Conservation (phyloP, 2,329 filamentous ascomycete genomes). For the Penicillium sp. region DNA sequence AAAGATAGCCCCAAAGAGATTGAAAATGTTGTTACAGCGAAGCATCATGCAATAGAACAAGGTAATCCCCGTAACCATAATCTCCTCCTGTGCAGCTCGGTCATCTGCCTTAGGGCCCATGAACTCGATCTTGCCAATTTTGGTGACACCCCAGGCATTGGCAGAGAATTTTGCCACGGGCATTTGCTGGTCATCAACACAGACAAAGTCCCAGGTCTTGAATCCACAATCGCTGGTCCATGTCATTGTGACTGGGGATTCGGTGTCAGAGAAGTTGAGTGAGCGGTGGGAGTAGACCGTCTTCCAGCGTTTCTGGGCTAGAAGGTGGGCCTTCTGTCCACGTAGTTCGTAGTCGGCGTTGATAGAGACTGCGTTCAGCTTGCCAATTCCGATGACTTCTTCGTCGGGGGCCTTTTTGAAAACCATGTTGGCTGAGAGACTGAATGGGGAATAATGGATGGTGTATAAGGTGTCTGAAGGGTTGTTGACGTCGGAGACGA, state of each 20-base stretch:
- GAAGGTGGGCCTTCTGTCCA: slow-evolving; percentile 23
- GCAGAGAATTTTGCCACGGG: slow-evolving; percentile 31
- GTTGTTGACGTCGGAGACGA: slow-evolving; percentile 21
- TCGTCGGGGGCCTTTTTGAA: slow-evolving; percentile 18
- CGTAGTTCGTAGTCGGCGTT: slow-evolving; percentile 30
- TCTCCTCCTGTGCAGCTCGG: slow-evolving; percentile 28
- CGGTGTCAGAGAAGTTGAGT: slow-evolving; percentile 20
- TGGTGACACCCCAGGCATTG: slow-evolving; percentile 27
- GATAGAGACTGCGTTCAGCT: slow-evolving; percentile 26
- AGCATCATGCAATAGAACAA: slow-evolving; percentile 30
- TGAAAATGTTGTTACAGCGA: slow-evolving; percentile 25
- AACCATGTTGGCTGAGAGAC: slow-evolving; percentile 15
- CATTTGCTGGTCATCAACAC: slow-evolving; percentile 28
- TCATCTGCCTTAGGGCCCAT: slow-evolving; percentile 19
- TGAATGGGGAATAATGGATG: slow-evolving; percentile 20
- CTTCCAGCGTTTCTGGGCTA: slow-evolving; percentile 29
- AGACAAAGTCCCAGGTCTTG: slow-evolving; percentile 36
- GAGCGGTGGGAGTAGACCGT: slow-evolving; percentile 34
- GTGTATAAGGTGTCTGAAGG: slow-evolving; percentile 24
- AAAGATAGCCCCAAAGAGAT: slow-evolving; percentile 28
- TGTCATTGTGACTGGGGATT: slow-evolving; percentile 25
- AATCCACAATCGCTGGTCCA: slow-evolving; percentile 30
- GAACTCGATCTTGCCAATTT: slow-evolving; percentile 31
- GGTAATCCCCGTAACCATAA: slow-evolving; percentile 32
- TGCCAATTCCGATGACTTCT: slow-evolving; percentile 25